A percentile compares a stretch with the other conserved stretches of the same genome.
phyloP scores from a whole-genome alignment of 2,329 filamentous ascomycete genomes.

The Leptographium galeiforme region DNA sequence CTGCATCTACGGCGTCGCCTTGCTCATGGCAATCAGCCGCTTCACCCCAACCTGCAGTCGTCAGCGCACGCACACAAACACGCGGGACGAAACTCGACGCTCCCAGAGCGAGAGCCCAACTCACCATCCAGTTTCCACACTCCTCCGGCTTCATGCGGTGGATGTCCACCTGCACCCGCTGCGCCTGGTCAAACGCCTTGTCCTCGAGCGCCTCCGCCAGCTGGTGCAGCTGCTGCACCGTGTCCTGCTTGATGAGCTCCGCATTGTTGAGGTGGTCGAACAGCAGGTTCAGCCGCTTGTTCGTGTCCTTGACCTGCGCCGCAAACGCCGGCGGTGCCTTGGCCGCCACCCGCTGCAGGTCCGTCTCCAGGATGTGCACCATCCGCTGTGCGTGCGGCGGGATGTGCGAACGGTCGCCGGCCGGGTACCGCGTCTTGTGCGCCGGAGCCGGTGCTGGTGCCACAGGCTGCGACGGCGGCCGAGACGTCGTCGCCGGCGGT shows the following conservation, averaged over 20 bases:
- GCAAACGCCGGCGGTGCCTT: conserved; percentile 80
- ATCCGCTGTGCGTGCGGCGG: conserved; percentile 61
- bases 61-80: not conserved
- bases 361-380: conserved; percentile 65
- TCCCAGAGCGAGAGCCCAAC: conserved; percentile 13
- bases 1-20: conserved; percentile 31
- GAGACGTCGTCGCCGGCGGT: conserved; percentile 27
- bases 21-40: conserved; percentile 50
- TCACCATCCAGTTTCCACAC: conserved; percentile 79
- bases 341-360: conserved; percentile 79
- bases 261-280: conserved; percentile 97
- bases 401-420: conserved; percentile 85
- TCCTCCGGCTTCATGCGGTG: conserved; percentile 66
- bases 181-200: conserved; percentile 56
- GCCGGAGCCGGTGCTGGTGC: conserved; percentile 13
- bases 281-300: conserved; percentile 83
- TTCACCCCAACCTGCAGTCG: conserved; percentile 43
- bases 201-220: conserved; percentile 53
- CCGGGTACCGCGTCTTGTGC: conserved; percentile 54
- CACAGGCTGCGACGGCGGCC: not conserved
- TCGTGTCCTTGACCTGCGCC: conserved; percentile 81
- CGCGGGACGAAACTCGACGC: not conserved
- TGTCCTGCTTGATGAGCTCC: conserved; percentile 72
- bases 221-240: conserved; percentile 51
- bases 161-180: conserved; percentile 59